phyloP scores from a whole-genome alignment of 2,329 filamentous ascomycete species.

The Pseudogymnoascus sp. region DNA sequence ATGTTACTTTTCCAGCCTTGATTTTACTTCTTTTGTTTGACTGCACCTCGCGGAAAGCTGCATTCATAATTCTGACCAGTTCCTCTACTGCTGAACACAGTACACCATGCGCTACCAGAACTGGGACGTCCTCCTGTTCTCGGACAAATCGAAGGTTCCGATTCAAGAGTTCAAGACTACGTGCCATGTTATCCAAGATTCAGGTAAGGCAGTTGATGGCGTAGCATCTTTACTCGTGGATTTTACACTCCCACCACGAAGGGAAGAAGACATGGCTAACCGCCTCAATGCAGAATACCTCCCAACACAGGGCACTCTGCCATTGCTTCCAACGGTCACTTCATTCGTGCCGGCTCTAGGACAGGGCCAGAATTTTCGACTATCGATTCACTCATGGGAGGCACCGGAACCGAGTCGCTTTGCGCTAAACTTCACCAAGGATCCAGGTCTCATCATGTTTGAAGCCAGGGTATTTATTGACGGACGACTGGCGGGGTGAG shows the following conservation, averaged over 20 bases:
- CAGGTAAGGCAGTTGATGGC: slow-evolving; percentile 26
- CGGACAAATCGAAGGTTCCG: slow-evolving; percentile 56
- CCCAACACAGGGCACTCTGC: slow-evolving; percentile 34
- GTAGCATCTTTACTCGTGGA: slow-evolving; percentile 6
- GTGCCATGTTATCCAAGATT: slow-evolving; percentile 59
- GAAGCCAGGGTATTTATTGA: slow-evolving; percentile 64
- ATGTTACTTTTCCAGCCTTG: not conserved
- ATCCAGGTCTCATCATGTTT: slow-evolving; percentile 50
- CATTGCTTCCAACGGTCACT: slow-evolving; percentile 57
- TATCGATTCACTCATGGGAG: slow-evolving; percentile 71
- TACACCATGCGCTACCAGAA: slow-evolving; percentile 71
- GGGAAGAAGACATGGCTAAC: slow-evolving; percentile 11
- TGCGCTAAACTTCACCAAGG: slow-evolving; percentile 48
- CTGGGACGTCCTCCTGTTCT: slow-evolving; percentile 81
- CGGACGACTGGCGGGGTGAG: slow-evolving; percentile 54
- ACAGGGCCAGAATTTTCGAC: slow-evolving; percentile 52
- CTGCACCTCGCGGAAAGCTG: not conserved
- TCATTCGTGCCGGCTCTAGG: slow-evolving; percentile 63
- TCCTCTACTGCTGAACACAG: not conserved
- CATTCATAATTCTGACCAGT: not conserved
- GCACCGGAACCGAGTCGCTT: slow-evolving; percentile 52
- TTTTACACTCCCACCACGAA: slow-evolving; percentile 11
- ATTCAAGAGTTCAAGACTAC: slow-evolving; percentile 76
- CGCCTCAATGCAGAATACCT: slow-evolving; percentile 14
- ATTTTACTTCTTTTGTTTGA: not conserved